These are phyloP conservation scores for Aphanocladium album DNA, from an alignment of 2,329 filamentous ascomycete genomes.

Conservation along the genomic window DNA sequence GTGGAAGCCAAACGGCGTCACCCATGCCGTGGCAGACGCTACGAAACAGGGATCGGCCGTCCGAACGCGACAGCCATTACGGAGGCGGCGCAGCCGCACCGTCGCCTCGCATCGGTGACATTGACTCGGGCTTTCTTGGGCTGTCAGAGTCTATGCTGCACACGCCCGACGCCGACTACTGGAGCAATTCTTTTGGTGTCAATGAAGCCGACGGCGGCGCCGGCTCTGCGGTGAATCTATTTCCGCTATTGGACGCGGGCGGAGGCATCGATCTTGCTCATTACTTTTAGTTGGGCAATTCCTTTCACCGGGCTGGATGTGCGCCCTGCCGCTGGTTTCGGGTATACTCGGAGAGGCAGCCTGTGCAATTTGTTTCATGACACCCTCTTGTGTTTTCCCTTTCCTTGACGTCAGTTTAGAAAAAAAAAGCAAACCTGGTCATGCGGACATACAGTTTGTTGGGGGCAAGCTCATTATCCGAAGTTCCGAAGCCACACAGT, in stretches of 20 bases:
- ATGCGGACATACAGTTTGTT: not conserved
- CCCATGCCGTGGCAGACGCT: not conserved
- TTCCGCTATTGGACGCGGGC: constrained; percentile 45
- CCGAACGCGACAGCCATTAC: constrained; percentile 12
- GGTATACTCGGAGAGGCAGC: not conserved
- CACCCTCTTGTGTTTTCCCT: no score
- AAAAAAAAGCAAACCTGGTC: not conserved
- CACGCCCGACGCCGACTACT: constrained; percentile 37
- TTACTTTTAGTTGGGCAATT: no score
- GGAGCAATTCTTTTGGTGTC: constrained; percentile 31
- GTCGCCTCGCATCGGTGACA: constrained; percentile 30
- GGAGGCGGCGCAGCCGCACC: constrained; percentile 23
- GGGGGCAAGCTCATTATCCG: not conserved
- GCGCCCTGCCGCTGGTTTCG: not conserved
- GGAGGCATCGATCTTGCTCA: constrained; percentile 49
- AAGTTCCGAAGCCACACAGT: not conserved
- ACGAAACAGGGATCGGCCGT: not conserved
- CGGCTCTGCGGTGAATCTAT: constrained; percentile 43
- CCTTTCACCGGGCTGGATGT: not conserved
- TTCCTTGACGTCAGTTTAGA: not conserved
- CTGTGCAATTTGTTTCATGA: no score
- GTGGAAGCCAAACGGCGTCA: not conserved
- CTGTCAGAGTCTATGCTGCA: constrained; percentile 33
- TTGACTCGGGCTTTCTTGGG: constrained; percentile 34
- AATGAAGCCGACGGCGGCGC: constrained; percentile 33